Evolutionary conservation across 176 grass and related monocot genomes (phyloP), one percentile per base, ranked within the genome.

Genomic region (Musa schizocarpa): DNA sequence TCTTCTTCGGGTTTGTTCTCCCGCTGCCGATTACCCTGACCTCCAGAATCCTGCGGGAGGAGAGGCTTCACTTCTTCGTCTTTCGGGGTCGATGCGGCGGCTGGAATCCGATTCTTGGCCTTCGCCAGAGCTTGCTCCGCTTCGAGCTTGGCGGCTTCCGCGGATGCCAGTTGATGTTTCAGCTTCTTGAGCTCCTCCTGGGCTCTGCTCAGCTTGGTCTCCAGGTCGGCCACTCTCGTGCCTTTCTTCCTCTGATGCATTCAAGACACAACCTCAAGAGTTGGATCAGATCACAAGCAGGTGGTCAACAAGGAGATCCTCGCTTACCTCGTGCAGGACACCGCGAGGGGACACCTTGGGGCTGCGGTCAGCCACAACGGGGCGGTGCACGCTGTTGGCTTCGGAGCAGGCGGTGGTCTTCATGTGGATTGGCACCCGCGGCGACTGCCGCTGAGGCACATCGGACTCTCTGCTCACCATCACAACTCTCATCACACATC

Each of bases 311-410:
- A 66, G 20, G 54, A 66, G 49, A 9, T 2, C 2, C 3, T 63
- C 2, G 2, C 74, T 80, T 88, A 83, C 93, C 93, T 96, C 93
- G 21, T 86, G 85, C 57, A 90, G 9, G 34, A 83, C 73, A 65
- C 85, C 86, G 63, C 85, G 88, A 9, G 85, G 81, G 43, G 89
- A 74, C 52, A 90, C 11, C 86, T 90, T 97, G 73, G 89, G 93
- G 83, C 93, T 96, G 79, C 65, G 50, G 57, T 86, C 83, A 77
- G 22, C 81, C 9, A 73, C 79, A 50, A 14, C 1, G 49, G 43
- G 65, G 52, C 86, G 87, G 53, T 43, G 26, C 58, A 52, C 78
- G 43, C 65, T 79, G 51, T 76, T 80, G 22, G 80, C 63, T 51
- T 88, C 93, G 0, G 74, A 76, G 65, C 53, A 83, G 1, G 79